These are phyloP conservation scores for Venturiaceae sp. DNA, from an alignment of 2,329 filamentous ascomycete species.

Conservation along the genomic window DNA sequence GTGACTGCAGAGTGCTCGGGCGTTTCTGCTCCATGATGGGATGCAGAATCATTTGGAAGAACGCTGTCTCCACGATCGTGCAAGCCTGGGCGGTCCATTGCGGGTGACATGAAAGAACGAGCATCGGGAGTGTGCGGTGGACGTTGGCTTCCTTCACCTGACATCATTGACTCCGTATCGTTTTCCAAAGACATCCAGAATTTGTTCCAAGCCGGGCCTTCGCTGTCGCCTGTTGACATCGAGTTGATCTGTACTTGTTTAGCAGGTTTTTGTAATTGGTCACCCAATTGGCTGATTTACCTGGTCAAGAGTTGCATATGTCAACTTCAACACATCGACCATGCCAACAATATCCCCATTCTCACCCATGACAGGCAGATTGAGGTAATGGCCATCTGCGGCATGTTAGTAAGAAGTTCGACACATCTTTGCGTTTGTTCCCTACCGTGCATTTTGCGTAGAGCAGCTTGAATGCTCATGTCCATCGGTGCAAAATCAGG, in stretches of 20 bases:
- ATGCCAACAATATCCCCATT: conserved; percentile 96
- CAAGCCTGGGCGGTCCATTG: conserved; percentile 49
- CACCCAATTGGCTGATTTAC: conserved; percentile 41
- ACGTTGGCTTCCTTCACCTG: conserved; percentile 75
- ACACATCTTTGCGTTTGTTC: not conserved
- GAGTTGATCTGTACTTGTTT: conserved; percentile 57
- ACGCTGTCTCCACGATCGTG: conserved; percentile 71
- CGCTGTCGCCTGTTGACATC: conserved; percentile 78
- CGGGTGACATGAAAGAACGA: conserved; percentile 74
- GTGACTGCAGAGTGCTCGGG: conserved; percentile 57
- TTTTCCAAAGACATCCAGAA: conserved; percentile 97
- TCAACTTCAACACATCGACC: conserved; percentile 97
- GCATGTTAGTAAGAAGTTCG: conserved; percentile 12
- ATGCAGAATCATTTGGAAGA: conserved; percentile 87
- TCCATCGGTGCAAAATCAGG: conserved; percentile 97
- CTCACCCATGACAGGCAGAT: conserved; percentile 97
- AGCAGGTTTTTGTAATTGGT: not conserved
- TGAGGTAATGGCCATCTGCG: conserved; percentile 92
- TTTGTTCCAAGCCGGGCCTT: conserved; percentile 98
- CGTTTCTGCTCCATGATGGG: conserved; percentile 75
- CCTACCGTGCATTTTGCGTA: conserved; percentile 98
- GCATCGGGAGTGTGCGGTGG: conserved; percentile 54
- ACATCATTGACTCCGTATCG: conserved; percentile 93
- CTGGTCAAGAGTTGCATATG: conserved; percentile 94
- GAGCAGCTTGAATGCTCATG: conserved; percentile 96